Evolutionary conservation across 2,329 filamentous ascomycete species (phyloP).

Genomic region (Hypoxylon sp.): DNA sequence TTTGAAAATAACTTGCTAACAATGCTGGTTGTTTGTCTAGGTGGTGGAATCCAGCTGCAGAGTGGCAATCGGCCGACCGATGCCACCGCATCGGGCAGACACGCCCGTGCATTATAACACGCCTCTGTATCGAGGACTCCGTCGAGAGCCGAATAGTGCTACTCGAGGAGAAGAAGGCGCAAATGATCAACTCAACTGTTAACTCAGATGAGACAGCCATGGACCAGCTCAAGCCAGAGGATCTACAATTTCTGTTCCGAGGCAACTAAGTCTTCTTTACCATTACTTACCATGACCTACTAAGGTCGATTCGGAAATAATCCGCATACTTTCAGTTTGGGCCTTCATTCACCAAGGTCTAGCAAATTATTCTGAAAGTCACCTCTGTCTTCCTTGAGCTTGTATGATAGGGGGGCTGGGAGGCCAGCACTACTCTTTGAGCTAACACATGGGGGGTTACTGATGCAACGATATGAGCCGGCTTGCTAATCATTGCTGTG

Average conservation of each 20-base stretch:
- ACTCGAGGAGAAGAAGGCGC: slow-evolving; percentile 98
- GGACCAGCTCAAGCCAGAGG: slow-evolving; percentile 89
- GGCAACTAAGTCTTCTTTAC: slow-evolving; percentile 61
- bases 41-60: slow-evolving; percentile 99
- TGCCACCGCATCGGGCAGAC: slow-evolving; percentile 96
- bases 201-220: slow-evolving; percentile 93
- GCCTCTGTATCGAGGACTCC: slow-evolving; percentile 95
- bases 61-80: slow-evolving; percentile 97
- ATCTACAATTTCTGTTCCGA: slow-evolving; percentile 96
- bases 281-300: neutral
- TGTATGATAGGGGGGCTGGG: slow-evolving; percentile 15
- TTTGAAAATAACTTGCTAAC: slow-evolving; percentile 14
- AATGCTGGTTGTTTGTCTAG: slow-evolving; percentile 61
- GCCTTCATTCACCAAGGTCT: neutral
- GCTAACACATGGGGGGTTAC: neutral
- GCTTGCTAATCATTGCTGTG: neutral
- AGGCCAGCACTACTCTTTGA: neutral
- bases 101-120: slow-evolving; percentile 92
- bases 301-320: neutral
- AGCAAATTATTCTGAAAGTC: neutral
- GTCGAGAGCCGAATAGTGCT: slow-evolving; percentile 96
- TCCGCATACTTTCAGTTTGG: neutral
- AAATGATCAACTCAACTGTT: slow-evolving; percentile 97
- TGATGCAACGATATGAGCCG: neutral
- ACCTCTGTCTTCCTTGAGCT: neutral